Conservation (phyloP, 139 green algal genomes). For the Chlamydomonas sp. region DNA sequence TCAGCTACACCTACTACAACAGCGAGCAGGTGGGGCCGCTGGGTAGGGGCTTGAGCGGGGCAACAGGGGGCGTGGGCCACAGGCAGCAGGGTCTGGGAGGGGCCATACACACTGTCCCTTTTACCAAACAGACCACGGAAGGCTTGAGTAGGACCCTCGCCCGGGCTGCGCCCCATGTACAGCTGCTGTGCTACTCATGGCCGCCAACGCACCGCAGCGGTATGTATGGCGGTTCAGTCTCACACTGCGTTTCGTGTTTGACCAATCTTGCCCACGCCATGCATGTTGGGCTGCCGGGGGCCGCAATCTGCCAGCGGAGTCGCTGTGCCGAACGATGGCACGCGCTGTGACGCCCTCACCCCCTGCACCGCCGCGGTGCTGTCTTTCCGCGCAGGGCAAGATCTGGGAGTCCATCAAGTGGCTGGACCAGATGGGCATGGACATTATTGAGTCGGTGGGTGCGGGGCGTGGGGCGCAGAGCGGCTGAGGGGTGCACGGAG, state of each 20-base stretch:
- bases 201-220: too few relatives aligned
- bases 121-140: background rate
- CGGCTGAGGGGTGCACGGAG: background rate
- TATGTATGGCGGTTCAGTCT: too few relatives aligned
- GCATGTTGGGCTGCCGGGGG: background rate
- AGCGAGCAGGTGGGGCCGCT: constrained; percentile 44
- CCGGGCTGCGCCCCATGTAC: too few relatives aligned
- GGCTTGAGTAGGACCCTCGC: too few relatives aligned
- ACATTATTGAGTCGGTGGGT: constrained; percentile 81
- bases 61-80: constrained; percentile 3
- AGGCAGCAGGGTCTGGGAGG: background rate
- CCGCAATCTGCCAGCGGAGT: too few relatives aligned
- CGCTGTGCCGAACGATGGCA: background rate
- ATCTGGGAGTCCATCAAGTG: constrained; percentile 90
- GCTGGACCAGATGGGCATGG: constrained; percentile 90
- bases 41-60: background rate
- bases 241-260: too few relatives aligned
- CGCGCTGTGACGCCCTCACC: background rate
- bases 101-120: background rate
- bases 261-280: background rate
- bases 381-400: constrained; percentile 59
- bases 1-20: constrained; percentile 83
- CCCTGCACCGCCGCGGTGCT: too few relatives aligned
- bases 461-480: background rate
- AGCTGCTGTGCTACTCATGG: too few relatives aligned